These are phyloP conservation scores for Phaeophleospora eucalypticola DNA, from an alignment of 2,329 filamentous ascomycete species.

Conservation along the genomic window DNA sequence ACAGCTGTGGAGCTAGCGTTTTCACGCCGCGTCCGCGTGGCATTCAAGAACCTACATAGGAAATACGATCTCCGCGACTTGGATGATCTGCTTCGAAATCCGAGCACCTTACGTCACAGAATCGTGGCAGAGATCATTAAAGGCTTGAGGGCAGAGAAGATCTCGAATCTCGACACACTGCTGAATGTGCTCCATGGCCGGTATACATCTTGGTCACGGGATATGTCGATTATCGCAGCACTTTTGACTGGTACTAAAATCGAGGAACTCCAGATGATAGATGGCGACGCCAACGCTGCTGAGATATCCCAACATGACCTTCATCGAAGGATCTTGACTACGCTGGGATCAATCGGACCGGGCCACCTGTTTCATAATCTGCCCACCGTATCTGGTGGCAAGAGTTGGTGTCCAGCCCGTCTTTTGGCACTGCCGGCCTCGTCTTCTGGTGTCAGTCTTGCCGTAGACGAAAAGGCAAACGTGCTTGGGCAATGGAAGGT, in stretches of 20 bases:
- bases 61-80: too few species aligned
- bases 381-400: neutral
- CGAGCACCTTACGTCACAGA: neutral
- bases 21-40: neutral
- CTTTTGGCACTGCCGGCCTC: neutral
- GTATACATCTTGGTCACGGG: neutral
- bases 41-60: too few species aligned
- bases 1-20: neutral
- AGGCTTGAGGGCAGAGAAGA: neutral
- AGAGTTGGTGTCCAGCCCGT: neutral
- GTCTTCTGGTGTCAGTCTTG: too few species aligned
- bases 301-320: neutral
- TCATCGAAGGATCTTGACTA: neutral
- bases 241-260: neutral
- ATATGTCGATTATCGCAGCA: neutral
- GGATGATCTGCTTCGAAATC: too few species aligned
- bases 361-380: neutral
- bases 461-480: too few species aligned
- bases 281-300: neutral
- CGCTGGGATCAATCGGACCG: neutral
- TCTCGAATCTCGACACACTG: neutral
- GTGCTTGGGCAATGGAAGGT: too few species aligned
- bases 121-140: neutral
- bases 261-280: neutral
- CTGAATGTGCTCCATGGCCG: neutral